Evolutionary conservation across 1,139 yeast genomes (phyloP).

Genomic region (Yamadazyma songkhlaensis): DNA sequence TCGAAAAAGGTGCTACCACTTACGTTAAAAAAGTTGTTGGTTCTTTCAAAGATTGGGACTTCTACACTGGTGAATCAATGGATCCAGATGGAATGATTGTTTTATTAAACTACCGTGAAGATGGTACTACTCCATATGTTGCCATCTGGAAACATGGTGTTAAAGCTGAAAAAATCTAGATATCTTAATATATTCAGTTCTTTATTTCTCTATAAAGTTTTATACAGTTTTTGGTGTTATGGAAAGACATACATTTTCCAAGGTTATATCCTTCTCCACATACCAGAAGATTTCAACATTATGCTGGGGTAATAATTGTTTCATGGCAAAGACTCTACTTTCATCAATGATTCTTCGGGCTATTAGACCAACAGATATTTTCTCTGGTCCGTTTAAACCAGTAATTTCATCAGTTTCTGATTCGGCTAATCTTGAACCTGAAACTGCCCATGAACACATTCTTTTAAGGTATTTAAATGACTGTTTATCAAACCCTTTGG

Average conservation of each 20-base stretch:
- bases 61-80: slow-evolving; percentile 99
- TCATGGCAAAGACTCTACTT: slow-evolving; percentile 46
- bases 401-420: slow-evolving; percentile 18
- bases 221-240: too few relatives aligned
- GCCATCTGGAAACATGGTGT: slow-evolving; percentile 99
- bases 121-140: slow-evolving; percentile 96
- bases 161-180: slow-evolving; percentile 81
- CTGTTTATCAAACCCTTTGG: slow-evolving; percentile 26
- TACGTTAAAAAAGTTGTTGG: slow-evolving; percentile 94
- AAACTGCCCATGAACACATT: slow-evolving; percentile 86
- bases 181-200: slow-evolving; percentile 1
- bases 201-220: background rate
- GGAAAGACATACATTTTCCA: slow-evolving; percentile 67
- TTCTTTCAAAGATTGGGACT: slow-evolving; percentile 98
- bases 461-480: slow-evolving; percentile 59
- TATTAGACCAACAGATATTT: slow-evolving; percentile 58
- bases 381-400: slow-evolving; percentile 34
- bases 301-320: slow-evolving; percentile 24
- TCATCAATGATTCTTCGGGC: slow-evolving; percentile 73
- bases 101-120: slow-evolving; percentile 99
- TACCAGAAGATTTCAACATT: slow-evolving; percentile 56
- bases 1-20: slow-evolving; percentile 95
- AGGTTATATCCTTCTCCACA: slow-evolving; percentile 53
- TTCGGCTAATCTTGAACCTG: slow-evolving; percentile 48
- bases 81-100: slow-evolving; percentile 99